Percentiles rank a stretch among this genome's conserved stretches.
These are phyloP conservation scores for Fusarium sulawesiense DNA, from an alignment of 2,329 filamentous ascomycete species.

Conservation along the genomic window DNA sequence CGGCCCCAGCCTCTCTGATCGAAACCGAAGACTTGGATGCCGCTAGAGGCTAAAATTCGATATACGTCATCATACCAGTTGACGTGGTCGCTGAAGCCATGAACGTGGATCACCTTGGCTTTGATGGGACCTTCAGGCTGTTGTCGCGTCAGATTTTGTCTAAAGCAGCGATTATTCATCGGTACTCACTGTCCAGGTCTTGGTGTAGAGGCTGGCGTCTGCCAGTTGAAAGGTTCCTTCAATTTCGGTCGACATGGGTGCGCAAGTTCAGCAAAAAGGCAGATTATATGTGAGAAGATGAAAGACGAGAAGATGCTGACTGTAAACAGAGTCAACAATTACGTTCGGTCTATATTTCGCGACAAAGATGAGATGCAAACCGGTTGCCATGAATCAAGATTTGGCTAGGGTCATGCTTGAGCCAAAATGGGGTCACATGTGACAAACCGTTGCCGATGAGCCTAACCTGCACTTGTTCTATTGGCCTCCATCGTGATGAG, in stretches of 20 bases:
- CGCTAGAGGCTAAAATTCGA: conserved; percentile 72
- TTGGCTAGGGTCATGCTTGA: conserved; percentile 25
- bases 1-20: conserved; percentile 93
- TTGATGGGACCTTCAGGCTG: conserved; percentile 67
- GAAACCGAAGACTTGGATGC: conserved; percentile 80
- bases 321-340: not conserved
- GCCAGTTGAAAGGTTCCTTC: conserved; percentile 64
- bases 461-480: conserved; percentile 28
- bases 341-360: not conserved
- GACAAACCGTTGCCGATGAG: conserved; percentile 29
- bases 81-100: conserved; percentile 90
- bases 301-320: not conserved
- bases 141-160: conserved; percentile 20
- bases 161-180: not conserved
- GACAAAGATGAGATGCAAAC: not conserved
- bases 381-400: not conserved
- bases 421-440: conserved; percentile 35
- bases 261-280: not conserved
- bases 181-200: conserved; percentile 67
- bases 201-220: conserved; percentile 63
- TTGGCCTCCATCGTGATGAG: conserved; percentile 18
- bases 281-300: not conserved
- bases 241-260: conserved; percentile 54
- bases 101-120: conserved; percentile 83
- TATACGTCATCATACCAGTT: conserved; percentile 83